These are phyloP conservation scores for Beverwykella pulmonaria DNA, from an alignment of 495 filamentous ascomycete genomes.

Conservation along the genomic window DNA sequence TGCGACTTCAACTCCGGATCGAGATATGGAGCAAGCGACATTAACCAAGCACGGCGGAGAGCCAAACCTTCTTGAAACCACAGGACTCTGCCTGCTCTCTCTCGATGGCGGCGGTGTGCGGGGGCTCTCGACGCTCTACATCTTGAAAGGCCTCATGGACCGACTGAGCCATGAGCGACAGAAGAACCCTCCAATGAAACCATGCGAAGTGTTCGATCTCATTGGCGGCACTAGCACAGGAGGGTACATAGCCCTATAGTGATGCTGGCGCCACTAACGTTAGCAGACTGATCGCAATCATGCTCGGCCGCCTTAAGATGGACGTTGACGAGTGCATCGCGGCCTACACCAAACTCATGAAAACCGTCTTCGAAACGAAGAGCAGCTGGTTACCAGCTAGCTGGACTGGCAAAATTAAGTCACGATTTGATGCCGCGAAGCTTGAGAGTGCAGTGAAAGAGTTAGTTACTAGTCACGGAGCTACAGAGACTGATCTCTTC, in stretches of 20 bases:
- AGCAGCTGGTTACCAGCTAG: conserved; percentile 26
- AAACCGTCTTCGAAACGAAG: conserved; percentile 35
- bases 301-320: conserved; percentile 33
- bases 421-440: conserved; percentile 40
- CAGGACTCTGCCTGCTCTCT: conserved; percentile 28
- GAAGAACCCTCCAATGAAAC: conserved; percentile 3
- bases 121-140: conserved; percentile 32
- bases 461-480: conserved; percentile 42
- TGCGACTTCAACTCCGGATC: no score
- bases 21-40: no score
- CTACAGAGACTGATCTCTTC: conserved; percentile 10
- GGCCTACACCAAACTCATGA: conserved; percentile 20
- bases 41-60: conserved; percentile 4
- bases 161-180: conserved; percentile 27
- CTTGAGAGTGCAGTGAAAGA: conserved; percentile 42
- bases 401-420: conserved; percentile 34
- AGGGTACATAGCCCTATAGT: not conserved
- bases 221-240: conserved; percentile 31
- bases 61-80: conserved; percentile 12
- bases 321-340: conserved; percentile 20
- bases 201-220: conserved; percentile 38
- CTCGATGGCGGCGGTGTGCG: conserved; percentile 38
- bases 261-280: not conserved
- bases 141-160: conserved; percentile 28
- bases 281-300: conserved; percentile 31